These are phyloP conservation scores for Aspergillus quadricinctus DNA, from an alignment of 2,329 filamentous ascomycete genomes.

Conservation along the genomic window DNA sequence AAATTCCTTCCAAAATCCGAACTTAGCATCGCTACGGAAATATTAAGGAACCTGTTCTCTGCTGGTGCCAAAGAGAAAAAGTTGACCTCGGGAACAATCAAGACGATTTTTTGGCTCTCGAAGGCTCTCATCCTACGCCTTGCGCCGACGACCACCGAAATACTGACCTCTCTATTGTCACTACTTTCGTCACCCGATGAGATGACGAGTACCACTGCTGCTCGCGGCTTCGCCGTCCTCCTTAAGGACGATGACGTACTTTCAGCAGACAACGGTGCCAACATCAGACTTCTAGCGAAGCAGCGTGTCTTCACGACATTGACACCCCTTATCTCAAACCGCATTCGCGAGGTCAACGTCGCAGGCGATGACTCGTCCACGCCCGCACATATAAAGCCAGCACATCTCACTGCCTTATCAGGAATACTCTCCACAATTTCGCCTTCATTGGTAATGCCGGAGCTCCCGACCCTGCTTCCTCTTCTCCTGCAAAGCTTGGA, in stretches of 20 bases:
- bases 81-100: conserved; percentile 42
- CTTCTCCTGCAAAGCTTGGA: conserved; percentile 62
- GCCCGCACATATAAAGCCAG: conserved; percentile 47
- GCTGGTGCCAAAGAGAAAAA: conserved; percentile 14
- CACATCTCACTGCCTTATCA: conserved; percentile 60
- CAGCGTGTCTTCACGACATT: conserved; percentile 60
- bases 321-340: conserved; percentile 52
- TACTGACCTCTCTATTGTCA: conserved; percentile 48
- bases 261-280: conserved; percentile 57
- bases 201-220: conserved; percentile 48
- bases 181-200: conserved; percentile 42
- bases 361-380: conserved; percentile 17
- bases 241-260: conserved; percentile 59
- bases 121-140: conserved; percentile 58
- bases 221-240: conserved; percentile 56
- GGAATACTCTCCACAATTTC: conserved; percentile 58
- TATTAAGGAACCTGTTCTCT: conserved; percentile 31
- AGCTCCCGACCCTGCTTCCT: conserved; percentile 54
- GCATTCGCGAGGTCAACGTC: conserved; percentile 45
- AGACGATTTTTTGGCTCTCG: conserved; percentile 56
- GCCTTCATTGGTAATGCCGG: conserved; percentile 56
- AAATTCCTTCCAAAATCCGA: conserved; percentile 38
- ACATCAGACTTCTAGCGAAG: conserved; percentile 58
- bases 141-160: conserved; percentile 44
- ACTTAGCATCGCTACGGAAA: conserved; percentile 25